phyloP scores from a whole-genome alignment of 345 rosid genomes.

The Trapa incisa region DNA sequence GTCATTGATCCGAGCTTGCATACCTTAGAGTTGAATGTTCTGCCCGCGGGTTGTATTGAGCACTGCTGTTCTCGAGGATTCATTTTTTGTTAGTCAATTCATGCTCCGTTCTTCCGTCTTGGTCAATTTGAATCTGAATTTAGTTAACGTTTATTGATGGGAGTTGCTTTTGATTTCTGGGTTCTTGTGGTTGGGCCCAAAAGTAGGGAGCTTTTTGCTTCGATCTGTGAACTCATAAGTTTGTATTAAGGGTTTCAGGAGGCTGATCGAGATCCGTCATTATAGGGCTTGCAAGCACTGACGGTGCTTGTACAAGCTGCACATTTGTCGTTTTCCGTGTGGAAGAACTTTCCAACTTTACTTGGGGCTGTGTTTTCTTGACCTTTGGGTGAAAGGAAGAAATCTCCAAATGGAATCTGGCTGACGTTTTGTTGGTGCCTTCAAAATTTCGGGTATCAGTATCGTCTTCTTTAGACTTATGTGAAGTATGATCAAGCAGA shows the following conservation, averaged over 20 bases:
- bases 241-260: not conserved
- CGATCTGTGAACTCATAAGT: not conserved
- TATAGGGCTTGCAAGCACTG: not conserved
- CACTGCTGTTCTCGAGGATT: not conserved
- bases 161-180: not conserved
- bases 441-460: not conserved
- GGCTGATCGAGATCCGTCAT: slow-evolving; percentile 4
- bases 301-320: not conserved
- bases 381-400: not conserved
- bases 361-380: not conserved
- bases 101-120: not conserved
- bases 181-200: slow-evolving; percentile 4
- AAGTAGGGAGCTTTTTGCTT: slow-evolving; percentile 8
- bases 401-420: not conserved
- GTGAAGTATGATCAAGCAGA: slow-evolving; percentile 14
- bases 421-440: not conserved
- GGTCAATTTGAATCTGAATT: not conserved
- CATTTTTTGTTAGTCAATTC: not conserved
- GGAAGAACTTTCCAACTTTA: not conserved
- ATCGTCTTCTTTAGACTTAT: not conserved
- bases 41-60: not conserved
- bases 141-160: not conserved
- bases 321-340: not conserved
- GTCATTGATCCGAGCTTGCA: not conserved
- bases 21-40: not conserved